Percentiles rank a stretch among this genome's conserved stretches.
These are phyloP conservation scores for Pseudogymnoascus pannorum DNA, from an alignment of 2,329 filamentous ascomycete genomes.

Conservation along the genomic window DNA sequence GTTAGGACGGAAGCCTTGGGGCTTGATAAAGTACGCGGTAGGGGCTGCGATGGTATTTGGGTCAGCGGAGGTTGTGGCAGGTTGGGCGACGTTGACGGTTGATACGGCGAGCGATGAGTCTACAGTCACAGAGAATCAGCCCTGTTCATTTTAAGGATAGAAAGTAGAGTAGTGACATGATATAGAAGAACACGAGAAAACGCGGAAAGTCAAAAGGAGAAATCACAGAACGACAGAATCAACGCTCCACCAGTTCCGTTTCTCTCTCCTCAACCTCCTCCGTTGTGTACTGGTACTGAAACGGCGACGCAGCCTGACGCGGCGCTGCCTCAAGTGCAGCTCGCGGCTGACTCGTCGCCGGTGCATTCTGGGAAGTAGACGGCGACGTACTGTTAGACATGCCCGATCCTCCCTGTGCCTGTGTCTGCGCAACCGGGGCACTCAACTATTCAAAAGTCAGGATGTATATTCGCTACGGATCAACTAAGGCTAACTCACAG, in stretches of 20 bases:
- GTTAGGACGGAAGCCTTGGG: constrained; percentile 55
- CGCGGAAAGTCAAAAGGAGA: not conserved
- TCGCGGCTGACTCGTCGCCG: not conserved
- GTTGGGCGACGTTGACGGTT: constrained; percentile 22
- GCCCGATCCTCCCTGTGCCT: not conserved
- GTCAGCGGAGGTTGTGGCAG: constrained; percentile 12
- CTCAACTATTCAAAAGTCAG: constrained; percentile 3
- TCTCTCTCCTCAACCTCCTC: constrained; percentile 24
- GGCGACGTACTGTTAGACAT: not conserved
- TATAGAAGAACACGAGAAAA: no score
- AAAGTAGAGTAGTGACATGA: constrained; percentile 2
- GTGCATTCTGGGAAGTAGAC: not conserved
- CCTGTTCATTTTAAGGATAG: constrained; percentile 17
- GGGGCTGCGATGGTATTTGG: constrained; percentile 13
- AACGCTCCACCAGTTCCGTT: constrained; percentile 18
- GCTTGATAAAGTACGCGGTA: constrained; percentile 35
- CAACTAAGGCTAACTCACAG: constrained; percentile 13
- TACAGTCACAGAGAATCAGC: constrained; percentile 28
- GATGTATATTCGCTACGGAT: not conserved
- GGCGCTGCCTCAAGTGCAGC: constrained; percentile 19
- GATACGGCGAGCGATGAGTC: constrained; percentile 24
- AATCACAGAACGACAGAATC: constrained; percentile 3
- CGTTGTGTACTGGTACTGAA: constrained; percentile 1
- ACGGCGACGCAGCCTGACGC: not conserved
- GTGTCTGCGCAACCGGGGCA: not conserved